A percentile compares a stretch with the other conserved stretches of the same genome.
Conservation (phyloP, 331 rosid species). For the Phaseolus coccineus region DNA sequence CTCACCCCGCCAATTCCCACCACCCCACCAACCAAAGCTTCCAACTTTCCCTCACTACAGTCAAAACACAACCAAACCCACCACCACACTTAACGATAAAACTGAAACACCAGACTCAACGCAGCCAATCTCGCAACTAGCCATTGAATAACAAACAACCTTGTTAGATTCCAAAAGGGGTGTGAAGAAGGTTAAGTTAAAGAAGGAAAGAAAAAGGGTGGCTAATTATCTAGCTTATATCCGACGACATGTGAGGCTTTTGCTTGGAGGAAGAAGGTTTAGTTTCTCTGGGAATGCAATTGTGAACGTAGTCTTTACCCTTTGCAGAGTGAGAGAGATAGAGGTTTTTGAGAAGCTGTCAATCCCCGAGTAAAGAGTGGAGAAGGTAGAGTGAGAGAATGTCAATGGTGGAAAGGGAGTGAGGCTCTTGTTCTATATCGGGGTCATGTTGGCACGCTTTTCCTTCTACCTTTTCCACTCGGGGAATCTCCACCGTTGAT, state of each 20-base stretch:
- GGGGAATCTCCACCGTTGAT: slow-evolving; percentile 41
- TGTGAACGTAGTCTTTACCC: background rate
- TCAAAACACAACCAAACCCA: slow-evolving; percentile 38
- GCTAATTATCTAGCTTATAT: slow-evolving; percentile 69
- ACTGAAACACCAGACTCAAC: slow-evolving; percentile 18
- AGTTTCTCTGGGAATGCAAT: slow-evolving; percentile 31
- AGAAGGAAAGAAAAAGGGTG: background rate
- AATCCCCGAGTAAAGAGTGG: slow-evolving; percentile 45
- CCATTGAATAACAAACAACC: slow-evolving; percentile 33
- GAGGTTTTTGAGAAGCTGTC: slow-evolving; percentile 26
- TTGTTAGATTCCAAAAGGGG: slow-evolving; percentile 4
- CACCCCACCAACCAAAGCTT: slow-evolving; percentile 52
- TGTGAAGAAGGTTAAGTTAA: background rate
- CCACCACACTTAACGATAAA: slow-evolving; percentile 11
- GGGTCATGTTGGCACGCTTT: slow-evolving; percentile 42
- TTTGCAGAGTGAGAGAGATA: background rate
- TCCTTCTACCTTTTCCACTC: slow-evolving; percentile 41
- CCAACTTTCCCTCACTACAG: slow-evolving; percentile 36
- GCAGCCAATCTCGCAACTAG: slow-evolving; percentile 11
- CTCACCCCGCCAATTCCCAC: slow-evolving; percentile 50
- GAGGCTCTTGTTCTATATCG: slow-evolving; percentile 48
- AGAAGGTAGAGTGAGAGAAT: slow-evolving; percentile 14
- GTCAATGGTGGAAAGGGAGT: slow-evolving; percentile 43
- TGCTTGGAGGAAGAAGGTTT: background rate
- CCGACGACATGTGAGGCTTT: slow-evolving; percentile 79